phyloP scores from a whole-genome alignment of 2,329 filamentous ascomycete species.

The Sporothrix humicola region DNA sequence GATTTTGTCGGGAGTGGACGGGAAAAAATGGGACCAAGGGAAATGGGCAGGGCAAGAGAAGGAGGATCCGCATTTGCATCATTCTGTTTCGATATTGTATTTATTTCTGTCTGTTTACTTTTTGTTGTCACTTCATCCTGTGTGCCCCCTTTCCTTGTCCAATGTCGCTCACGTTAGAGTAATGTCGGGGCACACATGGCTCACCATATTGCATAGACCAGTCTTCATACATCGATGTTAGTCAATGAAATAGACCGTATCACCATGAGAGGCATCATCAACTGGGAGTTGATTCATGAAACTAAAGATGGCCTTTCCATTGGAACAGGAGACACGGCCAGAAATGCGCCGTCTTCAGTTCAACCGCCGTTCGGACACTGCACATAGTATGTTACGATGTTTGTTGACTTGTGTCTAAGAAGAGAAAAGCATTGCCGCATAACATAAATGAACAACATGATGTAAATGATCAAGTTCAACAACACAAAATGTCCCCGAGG shows the following conservation, averaged over 20 bases:
- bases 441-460: not conserved
- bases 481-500: not conserved
- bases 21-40: slow-evolving; percentile 1
- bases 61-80: slow-evolving; percentile 14
- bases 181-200: not conserved
- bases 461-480: not conserved
- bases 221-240: not conserved
- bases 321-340: not conserved
- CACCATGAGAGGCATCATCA: not conserved
- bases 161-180: not conserved
- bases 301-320: not conserved
- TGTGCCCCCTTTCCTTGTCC: not conserved
- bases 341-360: not conserved
- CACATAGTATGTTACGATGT: too few relatives aligned
- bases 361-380: not conserved
- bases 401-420: not conserved
- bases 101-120: slow-evolving; percentile 3
- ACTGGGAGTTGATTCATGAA: not conserved
- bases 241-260: not conserved
- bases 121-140: not conserved
- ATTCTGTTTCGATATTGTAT: slow-evolving; percentile 13
- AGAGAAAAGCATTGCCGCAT: not conserved
- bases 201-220: slow-evolving; percentile 14
- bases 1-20: not conserved
- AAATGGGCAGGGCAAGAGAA: slow-evolving; percentile 1